Percentiles rank a stretch among this genome's conserved stretches.
Conservation (phyloP, 2,329 filamentous ascomycete genomes). For the Xylaria sp. region DNA sequence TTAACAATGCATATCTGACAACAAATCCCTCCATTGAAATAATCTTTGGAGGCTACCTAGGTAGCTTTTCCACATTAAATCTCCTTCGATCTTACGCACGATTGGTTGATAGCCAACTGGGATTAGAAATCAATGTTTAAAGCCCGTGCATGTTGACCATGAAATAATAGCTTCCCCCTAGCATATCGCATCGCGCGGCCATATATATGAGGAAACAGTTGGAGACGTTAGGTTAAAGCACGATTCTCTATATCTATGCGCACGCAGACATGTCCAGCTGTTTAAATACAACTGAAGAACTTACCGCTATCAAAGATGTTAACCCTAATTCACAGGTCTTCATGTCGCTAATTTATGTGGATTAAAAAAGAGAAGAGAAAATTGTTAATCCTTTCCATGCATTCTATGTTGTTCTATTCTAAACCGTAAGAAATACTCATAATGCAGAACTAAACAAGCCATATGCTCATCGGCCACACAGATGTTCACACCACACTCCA, state of each 20-base stretch:
- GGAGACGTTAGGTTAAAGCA: too few species aligned
- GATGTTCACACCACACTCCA: conserved; percentile 31
- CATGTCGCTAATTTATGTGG: background rate
- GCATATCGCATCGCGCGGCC: too few species aligned
- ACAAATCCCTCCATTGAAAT: too few species aligned
- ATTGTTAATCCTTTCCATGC: background rate
- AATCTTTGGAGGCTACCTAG: too few species aligned
- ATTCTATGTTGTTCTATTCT: conserved; percentile 20
- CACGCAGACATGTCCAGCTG: background rate
- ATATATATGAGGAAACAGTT: too few species aligned
- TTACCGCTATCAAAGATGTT: background rate
- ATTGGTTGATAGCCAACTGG: background rate
- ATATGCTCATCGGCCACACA: background rate
- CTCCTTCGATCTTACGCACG: too few species aligned
- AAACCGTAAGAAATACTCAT: background rate
- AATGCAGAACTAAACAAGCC: background rate
- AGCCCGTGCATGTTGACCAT: too few species aligned
- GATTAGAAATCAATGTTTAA: too few species aligned
- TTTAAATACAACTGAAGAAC: background rate
- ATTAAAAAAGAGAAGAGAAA: background rate
- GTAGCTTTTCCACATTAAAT: too few species aligned
- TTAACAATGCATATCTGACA: too few species aligned
- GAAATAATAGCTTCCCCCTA: too few species aligned
- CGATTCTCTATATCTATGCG: background rate
- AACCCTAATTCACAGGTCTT: too few species aligned